Evolutionary conservation across 2,329 filamentous ascomycete genomes (phyloP), one percentile per base, ranked within the genome.

Genomic region (Colletotrichum cordylinicola): DNA sequence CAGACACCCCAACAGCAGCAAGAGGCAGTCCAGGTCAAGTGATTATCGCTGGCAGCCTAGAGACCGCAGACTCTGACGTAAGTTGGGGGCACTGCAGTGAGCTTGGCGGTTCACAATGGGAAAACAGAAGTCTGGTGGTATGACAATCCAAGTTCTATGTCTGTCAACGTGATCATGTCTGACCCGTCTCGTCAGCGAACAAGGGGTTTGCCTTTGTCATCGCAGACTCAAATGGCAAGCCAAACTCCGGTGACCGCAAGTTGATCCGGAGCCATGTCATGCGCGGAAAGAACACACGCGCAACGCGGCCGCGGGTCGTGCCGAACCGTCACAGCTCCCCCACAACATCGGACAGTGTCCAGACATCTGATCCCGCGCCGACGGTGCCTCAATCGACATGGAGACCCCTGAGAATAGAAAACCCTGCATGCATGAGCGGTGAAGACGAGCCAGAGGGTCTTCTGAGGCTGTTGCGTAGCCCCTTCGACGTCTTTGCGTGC

Each of bases 191-290:
- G 10, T 9, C 29, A 75, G 70, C n/a, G 5, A 68, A 48, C 56
- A 81, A 79, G 9, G 72, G 70, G 3, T 82, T 83, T n/a, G 79
- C 79, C 48, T 83, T 83, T 29, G 77, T 83, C n/a, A 72, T 77
- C 10, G 78, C 79, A 13, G 81, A 78, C 15, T 55, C 77, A 0
- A 70, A 71, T 6, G 81, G 81, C 1, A 81, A 80, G 48, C 79
- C 80, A 31, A 74, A 74, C 6, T 72, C 79, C 6, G 77, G 75
- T 24, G 71, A 79, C 35, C 78, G 82, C 64, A 81, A 81, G 78
- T 75, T 67, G n/a, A 78, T 78, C 24, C 74, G 77, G 9, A 78
- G 77, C 43, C 77, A 78, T 66, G 75, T 72, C 31, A 77, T 78
- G 74, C 77, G 77, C 64, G 77, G 75, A 24, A 78, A 77, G 58